Percentiles rank a stretch among this genome's conserved stretches.
These are phyloP conservation scores for Epichloe sibirici DNA, from an alignment of 2,329 filamentous ascomycete species.

Conservation along the genomic window DNA sequence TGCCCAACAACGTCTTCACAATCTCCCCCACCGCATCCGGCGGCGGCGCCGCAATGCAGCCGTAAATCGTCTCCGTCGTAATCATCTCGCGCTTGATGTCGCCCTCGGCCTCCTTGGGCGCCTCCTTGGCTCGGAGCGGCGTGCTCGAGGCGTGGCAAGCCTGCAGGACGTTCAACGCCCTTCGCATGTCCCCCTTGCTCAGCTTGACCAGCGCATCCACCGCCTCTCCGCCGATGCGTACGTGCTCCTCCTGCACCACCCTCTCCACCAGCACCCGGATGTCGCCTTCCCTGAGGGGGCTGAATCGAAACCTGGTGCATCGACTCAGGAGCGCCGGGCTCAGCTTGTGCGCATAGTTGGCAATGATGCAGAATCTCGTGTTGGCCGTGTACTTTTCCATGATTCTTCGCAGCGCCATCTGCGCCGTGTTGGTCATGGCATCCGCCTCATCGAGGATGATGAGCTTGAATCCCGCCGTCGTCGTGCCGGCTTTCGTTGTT, in stretches of 20 bases:
- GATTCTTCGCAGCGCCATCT: slow-evolving; percentile 92
- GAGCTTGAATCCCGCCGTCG: slow-evolving; percentile 78
- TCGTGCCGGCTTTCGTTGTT: slow-evolving; percentile 28
- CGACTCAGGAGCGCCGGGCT: slow-evolving; percentile 83
- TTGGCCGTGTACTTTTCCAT: slow-evolving; percentile 99
- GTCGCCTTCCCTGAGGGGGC: slow-evolving; percentile 77
- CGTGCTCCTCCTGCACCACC: slow-evolving; percentile 75
- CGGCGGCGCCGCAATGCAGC: slow-evolving; percentile 91
- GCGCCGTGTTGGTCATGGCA: slow-evolving; percentile 96
- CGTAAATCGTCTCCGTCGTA: slow-evolving; percentile 92
- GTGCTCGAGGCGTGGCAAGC: slow-evolving; percentile 91
- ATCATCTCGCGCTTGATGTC: slow-evolving; percentile 62
- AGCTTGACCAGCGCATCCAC: slow-evolving; percentile 72
- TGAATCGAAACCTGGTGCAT: slow-evolving; percentile 92
- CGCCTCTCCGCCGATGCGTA: slow-evolving; percentile 73
- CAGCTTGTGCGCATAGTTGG: slow-evolving; percentile 97
- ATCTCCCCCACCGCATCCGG: slow-evolving; percentile 81
- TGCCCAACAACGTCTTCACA: slow-evolving; percentile 68
- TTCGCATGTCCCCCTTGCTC: slow-evolving; percentile 91
- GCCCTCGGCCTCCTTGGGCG: slow-evolving; percentile 46
- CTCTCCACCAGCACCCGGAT: slow-evolving; percentile 78
- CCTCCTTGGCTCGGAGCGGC: slow-evolving; percentile 49
- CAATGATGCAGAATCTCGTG: slow-evolving; percentile 95
- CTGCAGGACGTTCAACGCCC: slow-evolving; percentile 89
- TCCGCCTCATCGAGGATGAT: slow-evolving; percentile 99